These are phyloP conservation scores for Pelargonium fulgidum DNA, from an alignment of 441 rosid genomes.

Conservation along the genomic window DNA sequence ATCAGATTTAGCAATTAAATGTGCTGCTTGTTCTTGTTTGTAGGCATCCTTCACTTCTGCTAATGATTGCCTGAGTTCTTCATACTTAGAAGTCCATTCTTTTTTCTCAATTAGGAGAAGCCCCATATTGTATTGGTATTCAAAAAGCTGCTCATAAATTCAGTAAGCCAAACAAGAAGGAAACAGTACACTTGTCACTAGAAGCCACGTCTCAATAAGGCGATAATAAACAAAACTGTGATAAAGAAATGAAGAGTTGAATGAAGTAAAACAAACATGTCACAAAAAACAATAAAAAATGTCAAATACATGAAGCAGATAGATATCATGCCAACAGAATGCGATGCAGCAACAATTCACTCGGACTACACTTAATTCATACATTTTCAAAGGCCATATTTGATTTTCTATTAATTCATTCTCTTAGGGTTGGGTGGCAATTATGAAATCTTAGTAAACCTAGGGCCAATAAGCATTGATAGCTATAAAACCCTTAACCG, in stretches of 20 bases:
- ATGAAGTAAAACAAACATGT: background rate
- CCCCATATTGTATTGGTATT: slow-evolving; percentile 91
- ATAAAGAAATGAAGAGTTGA: slow-evolving; percentile 1
- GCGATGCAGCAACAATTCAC: background rate
- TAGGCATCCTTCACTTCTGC: slow-evolving; percentile 52
- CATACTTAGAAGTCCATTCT: slow-evolving; percentile 71
- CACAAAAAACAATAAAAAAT: background rate
- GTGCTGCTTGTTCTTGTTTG: slow-evolving; percentile 64
- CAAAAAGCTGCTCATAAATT: slow-evolving; percentile 60
- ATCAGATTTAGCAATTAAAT: slow-evolving; percentile 59
- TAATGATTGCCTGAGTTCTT: slow-evolving; percentile 51
- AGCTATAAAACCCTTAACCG: background rate
- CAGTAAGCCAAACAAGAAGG: background rate
- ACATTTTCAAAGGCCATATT: background rate
- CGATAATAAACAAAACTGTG: background rate
- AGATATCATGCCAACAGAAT: slow-evolving; percentile 1
- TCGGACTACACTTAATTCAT: background rate
- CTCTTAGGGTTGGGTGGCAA: slow-evolving; percentile 1
- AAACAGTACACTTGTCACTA: background rate
- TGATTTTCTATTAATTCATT: background rate
- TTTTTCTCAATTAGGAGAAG: slow-evolving; percentile 84
- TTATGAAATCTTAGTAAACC: background rate
- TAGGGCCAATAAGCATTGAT: background rate
- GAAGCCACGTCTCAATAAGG: background rate
- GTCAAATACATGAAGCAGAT: background rate